Base-by-base conservation (phyloP, 2,329 filamentous ascomycete species). In the Colletotrichum gigasporum region DNA sequence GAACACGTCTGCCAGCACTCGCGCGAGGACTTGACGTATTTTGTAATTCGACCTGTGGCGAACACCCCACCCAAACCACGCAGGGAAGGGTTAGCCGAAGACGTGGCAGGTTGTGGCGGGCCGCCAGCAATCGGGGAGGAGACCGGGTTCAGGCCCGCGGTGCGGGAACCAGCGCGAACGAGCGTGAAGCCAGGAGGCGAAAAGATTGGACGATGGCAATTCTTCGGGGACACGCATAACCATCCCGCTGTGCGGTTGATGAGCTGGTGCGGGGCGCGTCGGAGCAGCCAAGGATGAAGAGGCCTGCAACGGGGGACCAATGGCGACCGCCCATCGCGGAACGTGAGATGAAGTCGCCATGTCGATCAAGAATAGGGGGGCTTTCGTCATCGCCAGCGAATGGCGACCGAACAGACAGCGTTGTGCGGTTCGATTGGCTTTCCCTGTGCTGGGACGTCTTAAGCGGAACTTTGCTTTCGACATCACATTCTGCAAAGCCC, bases 301-400 rank as follows among this genome's bases (percentile, higher is more conserved):
- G 53, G 30, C 0, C 1, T 24, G 16, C 10, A 16, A 37, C 14
- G 26, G 26, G 42, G 53, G 39, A 28, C 53, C 53, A 56, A 56
- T 56, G 28, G 20, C 28, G 41, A 37, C 37, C 14, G 41, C n/a
- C 1, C 28, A 9, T 39, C 28, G 30, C 28, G 53, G 18, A 56
- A 56, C 53, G 53, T 56, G 53, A 30, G 51, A 54, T n/a, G n/a
- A n/a, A n/a, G n/a, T n/a, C n/a, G n/a, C n/a, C n/a, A 20, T 56
- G 16, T 22, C 16, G 32, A n/a, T n/a, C 6, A 5, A 22, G 20
- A 14, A 45, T 16, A 45, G 28, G 28, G 35, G 35, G 5, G n/a
- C 10, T 5, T 34, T 24, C 24, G 26, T 39, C 48, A 53, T 41
- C 5, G 20, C 12, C 26, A n/a, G 14, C 18, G 30, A 45, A 20